Base-by-base conservation (phyloP, 768 basidiomycete genomes). In the Rhodotorula diobovata region DNA sequence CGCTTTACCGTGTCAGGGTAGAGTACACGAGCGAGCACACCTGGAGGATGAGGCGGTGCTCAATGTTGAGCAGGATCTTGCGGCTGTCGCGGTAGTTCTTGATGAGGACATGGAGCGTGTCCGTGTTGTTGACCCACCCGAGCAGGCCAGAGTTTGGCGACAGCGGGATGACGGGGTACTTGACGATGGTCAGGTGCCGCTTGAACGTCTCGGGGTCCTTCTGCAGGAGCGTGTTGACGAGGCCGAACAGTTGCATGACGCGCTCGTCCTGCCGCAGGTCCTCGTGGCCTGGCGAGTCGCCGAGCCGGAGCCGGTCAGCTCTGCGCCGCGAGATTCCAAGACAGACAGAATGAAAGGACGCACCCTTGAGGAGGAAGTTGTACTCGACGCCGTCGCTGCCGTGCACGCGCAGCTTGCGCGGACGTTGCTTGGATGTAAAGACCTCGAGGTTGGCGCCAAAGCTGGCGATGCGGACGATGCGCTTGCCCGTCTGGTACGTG, bases 1-100 rank as follows among this genome's bases (percentile, higher is more conserved):
- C 23, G 58, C 54, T 23, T n/a, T 14, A n/a, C n/a, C 23, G 34
- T 59, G 28, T 21, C 11, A 8, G 56, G 28, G 28, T 9, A 6
- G 59, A 39, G 66, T 23, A 63, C 23, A 16, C 16, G 18, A 25
- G 51, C 25, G 18, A 56, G 67, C 83, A 73, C 67, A 90, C 93
- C 85, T 99, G 96, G 14, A 97, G 87, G 90, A 99, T 99, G 68
- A 99, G 82, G n/a, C 94, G 88, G 78, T 97, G 95, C 82, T 99
- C 96, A 66, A 98, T 96, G 79, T 99, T 97, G 68, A 98, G 85
- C 28, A 98, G 83, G 37, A 99, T 93, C 82, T 99, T 98, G 72
- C 93, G 87, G 14, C 91, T 90, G 76, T 99, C 96, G 67, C 96
- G 89, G 64, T 74, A 78, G 78, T 96, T 93, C 78, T 92, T 89